phyloP scores from a whole-genome alignment of 2,329 filamentous ascomycete species.

The Pseudomassariella vexata region DNA sequence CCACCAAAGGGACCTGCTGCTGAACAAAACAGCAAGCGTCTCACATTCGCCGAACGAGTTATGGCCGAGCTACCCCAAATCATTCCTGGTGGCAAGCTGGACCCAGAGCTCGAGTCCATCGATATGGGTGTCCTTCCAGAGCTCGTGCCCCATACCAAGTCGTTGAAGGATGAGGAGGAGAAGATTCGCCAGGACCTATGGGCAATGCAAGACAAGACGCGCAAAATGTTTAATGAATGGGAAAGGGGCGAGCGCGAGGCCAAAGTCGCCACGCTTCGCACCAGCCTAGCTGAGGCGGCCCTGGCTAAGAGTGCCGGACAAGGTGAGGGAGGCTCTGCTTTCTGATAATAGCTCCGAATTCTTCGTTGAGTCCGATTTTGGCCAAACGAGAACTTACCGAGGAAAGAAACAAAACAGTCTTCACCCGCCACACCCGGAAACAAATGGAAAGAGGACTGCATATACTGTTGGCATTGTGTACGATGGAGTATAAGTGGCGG shows the following conservation, averaged over 20 bases:
- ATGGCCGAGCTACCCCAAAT: constrained; percentile 45
- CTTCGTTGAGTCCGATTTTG: no score
- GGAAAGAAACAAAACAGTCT: no score
- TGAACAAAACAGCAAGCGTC: constrained; percentile 21
- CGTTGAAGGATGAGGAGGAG: constrained; percentile 53
- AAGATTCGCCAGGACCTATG: constrained; percentile 47
- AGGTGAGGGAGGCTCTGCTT: constrained; percentile 48
- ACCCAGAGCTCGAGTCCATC: constrained; percentile 38
- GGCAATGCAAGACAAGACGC: constrained; percentile 47
- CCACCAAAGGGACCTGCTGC: constrained; percentile 49
- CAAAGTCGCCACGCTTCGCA: constrained; percentile 47
- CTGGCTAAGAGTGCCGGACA: constrained; percentile 53
- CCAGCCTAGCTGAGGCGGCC: constrained; percentile 50
- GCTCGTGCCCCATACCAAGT: constrained; percentile 46
- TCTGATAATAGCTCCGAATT: no score
- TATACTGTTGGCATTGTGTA: no score
- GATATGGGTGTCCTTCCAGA: constrained; percentile 45
- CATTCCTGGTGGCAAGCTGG: constrained; percentile 49
- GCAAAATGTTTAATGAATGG: constrained; percentile 47
- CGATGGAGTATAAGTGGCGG: no score
- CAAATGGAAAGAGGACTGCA: no score
- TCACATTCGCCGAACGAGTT: constrained; percentile 45
- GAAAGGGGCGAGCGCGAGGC: constrained; percentile 49
- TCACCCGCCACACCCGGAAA: no score
- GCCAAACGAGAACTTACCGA: no score